Evolutionary conservation across 83 land plant genomes (phyloP), one percentile per base, ranked within the genome.

Genomic region (Thuja plicata): DNA sequence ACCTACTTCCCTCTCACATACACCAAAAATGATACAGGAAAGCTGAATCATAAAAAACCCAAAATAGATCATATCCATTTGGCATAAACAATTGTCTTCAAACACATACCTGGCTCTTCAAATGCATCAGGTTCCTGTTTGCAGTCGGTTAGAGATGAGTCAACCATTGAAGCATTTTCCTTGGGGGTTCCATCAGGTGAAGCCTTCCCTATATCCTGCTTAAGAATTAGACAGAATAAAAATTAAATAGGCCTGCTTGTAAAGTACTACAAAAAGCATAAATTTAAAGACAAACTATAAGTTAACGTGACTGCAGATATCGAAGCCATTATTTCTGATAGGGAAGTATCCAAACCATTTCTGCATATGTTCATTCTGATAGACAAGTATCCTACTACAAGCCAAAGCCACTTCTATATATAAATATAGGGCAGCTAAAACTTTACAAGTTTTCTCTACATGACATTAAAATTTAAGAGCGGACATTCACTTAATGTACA

Each of bases 121-220:
- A 66, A 41, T 38, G 73, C 48, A 38, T 87, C 88, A 0, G 77
- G 34, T 40, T 87, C 88, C 48, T 87, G 88, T 54, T 87, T 87
- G 48, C 78, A 62, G 43, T 71, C 88, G 40, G 88, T 87, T n/a
- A 87, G 34, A 43, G 88, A 87, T 40, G 88, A 87, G 41, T 71
- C 88, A 60, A 87, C 88, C 48, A 87, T 87, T 5, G 88, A 87
- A 70, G 88, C 88, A 45, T 87, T 87, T 87, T 87, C 88, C 77
- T 70, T 87, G 74, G 78, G 78, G 76, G 74, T 87, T 83, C 85
- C 85, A 43, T 87, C 88, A 38, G 88, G 88, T 2, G 88, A 87
- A 87, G 30, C 87, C 32, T 86, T 86, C 43, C 32, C 73, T 86
- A 19, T 34, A 55, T 27, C 73, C 87, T 86, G 73, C 66, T 55